phyloP scores from a whole-genome alignment of 2,329 filamentous ascomycete genomes.

The Colletotrichum sp. region DNA sequence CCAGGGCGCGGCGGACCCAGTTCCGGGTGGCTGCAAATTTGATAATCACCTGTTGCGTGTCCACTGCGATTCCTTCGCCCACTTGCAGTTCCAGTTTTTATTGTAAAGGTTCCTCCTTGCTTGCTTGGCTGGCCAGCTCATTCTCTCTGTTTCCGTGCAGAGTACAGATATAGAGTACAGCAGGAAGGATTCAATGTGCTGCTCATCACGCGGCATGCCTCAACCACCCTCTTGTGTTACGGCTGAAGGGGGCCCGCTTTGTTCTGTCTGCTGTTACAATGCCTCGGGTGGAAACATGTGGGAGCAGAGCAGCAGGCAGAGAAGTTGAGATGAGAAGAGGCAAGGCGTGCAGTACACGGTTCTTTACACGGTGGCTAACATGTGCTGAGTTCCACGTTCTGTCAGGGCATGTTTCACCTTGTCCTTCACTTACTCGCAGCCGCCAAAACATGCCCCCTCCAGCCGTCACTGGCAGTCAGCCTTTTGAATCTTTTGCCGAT shows the following conservation, averaged over 20 bases:
- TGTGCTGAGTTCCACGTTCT: constrained; percentile 3
- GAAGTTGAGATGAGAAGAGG: not conserved
- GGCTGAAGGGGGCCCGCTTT: not conserved
- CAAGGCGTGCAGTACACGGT: not conserved
- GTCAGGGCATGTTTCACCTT: constrained; percentile 10
- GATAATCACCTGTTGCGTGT: not conserved
- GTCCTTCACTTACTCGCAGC: not conserved
- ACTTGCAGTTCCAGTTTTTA: not conserved
- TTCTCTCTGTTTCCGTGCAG: not conserved
- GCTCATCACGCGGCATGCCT: not conserved
- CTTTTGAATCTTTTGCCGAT: not conserved
- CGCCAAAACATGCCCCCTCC: not conserved
- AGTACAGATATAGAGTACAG: not conserved
- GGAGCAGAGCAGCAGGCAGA: not conserved
- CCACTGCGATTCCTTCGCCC: not conserved
- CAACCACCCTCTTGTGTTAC: not conserved
- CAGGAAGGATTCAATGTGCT: not conserved
- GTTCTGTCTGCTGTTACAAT: not conserved
- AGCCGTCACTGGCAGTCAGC: not conserved
- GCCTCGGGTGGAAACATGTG: not conserved
- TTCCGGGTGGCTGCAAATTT: not conserved
- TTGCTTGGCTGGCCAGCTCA: not conserved
- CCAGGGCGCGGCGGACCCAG: not conserved
- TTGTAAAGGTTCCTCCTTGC: not conserved
- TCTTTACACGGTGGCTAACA: not conserved